These are phyloP conservation scores for Epichloe amarillans DNA, from an alignment of 2,329 filamentous ascomycete species.

Conservation along the genomic window DNA sequence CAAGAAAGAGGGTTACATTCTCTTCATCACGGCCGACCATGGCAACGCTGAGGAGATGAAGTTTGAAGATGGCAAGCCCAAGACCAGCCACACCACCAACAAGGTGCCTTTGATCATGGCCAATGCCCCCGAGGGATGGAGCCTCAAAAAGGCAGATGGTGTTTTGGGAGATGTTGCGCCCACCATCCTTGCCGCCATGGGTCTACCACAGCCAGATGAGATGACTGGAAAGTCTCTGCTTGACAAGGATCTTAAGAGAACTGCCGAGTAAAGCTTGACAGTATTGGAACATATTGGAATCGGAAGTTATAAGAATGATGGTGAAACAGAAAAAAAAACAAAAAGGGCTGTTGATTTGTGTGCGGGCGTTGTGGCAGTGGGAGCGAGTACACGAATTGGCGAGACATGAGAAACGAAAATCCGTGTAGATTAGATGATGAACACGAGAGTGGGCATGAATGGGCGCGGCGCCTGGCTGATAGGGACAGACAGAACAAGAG, in stretches of 20 bases:
- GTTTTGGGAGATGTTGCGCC: slow-evolving; percentile 96
- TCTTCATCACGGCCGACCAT: slow-evolving; percentile 94
- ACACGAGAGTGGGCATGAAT: not conserved
- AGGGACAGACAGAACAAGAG: not conserved
- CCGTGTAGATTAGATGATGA: slow-evolving; percentile 4
- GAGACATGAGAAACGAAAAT: slow-evolving; percentile 1
- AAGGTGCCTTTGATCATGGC: slow-evolving; percentile 97
- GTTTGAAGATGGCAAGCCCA: slow-evolving; percentile 86
- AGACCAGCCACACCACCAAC: slow-evolving; percentile 96
- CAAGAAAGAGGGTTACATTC: slow-evolving; percentile 82
- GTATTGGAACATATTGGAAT: no score
- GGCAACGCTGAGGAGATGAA: slow-evolving; percentile 99
- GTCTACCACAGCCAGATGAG: slow-evolving; percentile 74
- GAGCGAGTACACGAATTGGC: not conserved
- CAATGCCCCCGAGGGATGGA: slow-evolving; percentile 84
- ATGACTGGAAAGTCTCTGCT: slow-evolving; percentile 85
- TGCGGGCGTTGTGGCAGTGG: slow-evolving; percentile 1
- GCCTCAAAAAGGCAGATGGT: slow-evolving; percentile 67
- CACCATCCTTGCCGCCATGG: slow-evolving; percentile 85
- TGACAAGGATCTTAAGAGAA: slow-evolving; percentile 47
- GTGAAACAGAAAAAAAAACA: not conserved
- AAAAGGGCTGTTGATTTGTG: slow-evolving; percentile 2
- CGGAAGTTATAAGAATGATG: not conserved
- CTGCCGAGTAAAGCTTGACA: slow-evolving; percentile 11
- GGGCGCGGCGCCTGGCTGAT: slow-evolving; percentile 1